Conservation (phyloP, 768 basidiomycete genomes). For the Pleurotus tuoliensis region DNA sequence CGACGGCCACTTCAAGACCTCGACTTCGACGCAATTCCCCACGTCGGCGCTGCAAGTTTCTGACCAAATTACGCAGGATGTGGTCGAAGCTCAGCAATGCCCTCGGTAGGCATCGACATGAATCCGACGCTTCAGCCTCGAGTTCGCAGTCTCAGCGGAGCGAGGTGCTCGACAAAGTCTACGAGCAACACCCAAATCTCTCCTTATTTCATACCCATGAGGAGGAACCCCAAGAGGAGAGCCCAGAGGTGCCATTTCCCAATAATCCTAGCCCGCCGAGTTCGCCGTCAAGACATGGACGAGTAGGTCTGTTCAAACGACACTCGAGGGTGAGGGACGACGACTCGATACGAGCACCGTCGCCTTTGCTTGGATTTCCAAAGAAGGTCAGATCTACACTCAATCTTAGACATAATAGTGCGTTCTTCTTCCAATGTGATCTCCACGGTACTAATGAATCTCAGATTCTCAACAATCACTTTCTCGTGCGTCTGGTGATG, state of each 20-base stretch:
- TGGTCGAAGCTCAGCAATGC: constrained; percentile 62
- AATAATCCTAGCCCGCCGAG: constrained; percentile 36
- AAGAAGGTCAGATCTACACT: constrained; percentile 52
- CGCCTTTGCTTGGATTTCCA: constrained; percentile 32
- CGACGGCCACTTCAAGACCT: constrained; percentile 4
- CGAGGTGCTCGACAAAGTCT: constrained; percentile 48
- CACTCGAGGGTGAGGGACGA: constrained; percentile 43
- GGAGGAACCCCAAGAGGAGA: neutral
- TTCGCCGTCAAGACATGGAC: constrained; percentile 47
- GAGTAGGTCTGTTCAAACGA: constrained; percentile 52
- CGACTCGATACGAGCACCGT: constrained; percentile 31
- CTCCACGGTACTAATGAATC: neutral
- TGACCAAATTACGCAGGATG: constrained; percentile 28
- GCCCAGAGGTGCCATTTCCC: constrained; percentile 18
- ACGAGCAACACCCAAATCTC: constrained; percentile 59
- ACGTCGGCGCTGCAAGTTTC: constrained; percentile 8
- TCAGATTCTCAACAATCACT: constrained; percentile 32
- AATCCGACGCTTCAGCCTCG: constrained; percentile 21
- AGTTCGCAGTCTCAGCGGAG: constrained; percentile 21
- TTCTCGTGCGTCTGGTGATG: constrained; percentile 15
- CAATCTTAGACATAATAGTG: constrained; percentile 33
- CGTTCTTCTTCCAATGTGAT: constrained; percentile 12
- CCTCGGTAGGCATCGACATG: constrained; percentile 38
- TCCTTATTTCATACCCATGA: constrained; percentile 48
- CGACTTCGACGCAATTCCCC: neutral